A percentile compares a stretch with the other conserved stretches of the same genome.
Conservation (phyloP, 78 protist genomes). For the Goniomonas avonlea region DNA sequence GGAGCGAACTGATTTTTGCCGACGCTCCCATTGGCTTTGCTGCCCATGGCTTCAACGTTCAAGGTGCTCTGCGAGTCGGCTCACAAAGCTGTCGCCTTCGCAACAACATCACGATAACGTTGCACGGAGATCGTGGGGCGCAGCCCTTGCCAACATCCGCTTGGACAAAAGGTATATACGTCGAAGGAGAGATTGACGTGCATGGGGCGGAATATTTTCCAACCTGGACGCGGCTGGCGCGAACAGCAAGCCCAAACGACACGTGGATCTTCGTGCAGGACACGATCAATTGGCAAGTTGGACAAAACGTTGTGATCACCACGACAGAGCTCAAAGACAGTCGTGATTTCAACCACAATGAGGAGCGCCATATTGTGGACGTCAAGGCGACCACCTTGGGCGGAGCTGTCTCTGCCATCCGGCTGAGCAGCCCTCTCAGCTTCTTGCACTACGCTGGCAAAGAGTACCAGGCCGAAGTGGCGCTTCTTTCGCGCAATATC, state of each 20-base stretch:
- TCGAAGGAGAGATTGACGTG: neutral
- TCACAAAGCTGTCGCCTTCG: neutral
- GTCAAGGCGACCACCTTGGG: neutral
- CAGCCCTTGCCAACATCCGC: neutral
- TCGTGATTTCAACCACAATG: constrained; percentile 45
- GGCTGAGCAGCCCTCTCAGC: constrained; percentile 25
- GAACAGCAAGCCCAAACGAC: constrained; percentile 40
- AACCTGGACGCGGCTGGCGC: constrained; percentile 57
- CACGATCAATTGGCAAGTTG: constrained; percentile 57
- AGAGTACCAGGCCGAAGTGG: constrained; percentile 70
- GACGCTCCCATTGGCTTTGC: neutral
- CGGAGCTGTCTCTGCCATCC: neutral
- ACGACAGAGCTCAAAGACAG: constrained; percentile 37
- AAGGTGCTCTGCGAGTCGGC: constrained; percentile 4
- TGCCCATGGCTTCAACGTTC: neutral
- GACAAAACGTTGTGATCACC: constrained; percentile 49
- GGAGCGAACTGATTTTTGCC: neutral
- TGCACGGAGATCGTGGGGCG: neutral
- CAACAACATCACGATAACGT: neutral
- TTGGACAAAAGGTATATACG: neutral
- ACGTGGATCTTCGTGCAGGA: constrained; percentile 39
- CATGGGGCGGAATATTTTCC: neutral
- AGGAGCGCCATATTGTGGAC: constrained; percentile 39
- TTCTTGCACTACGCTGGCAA: constrained; percentile 44
- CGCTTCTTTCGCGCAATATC: constrained; percentile 37